Conservation (phyloP, 345 rosid species). For the Cardamine resedifolia region DNA sequence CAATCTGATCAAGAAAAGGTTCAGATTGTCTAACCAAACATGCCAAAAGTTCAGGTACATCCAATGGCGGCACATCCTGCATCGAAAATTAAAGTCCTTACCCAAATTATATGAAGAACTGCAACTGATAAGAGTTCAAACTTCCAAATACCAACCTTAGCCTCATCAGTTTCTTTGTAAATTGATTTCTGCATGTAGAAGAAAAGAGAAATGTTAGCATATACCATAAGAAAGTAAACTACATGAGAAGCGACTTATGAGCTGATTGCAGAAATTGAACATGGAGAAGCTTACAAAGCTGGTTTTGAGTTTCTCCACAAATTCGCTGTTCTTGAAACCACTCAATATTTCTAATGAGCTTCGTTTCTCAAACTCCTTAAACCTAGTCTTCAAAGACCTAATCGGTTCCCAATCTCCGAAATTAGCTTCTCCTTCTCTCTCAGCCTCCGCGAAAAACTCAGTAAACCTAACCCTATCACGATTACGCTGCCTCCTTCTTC, state of each 20-base stretch:
- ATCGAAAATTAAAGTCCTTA: neutral
- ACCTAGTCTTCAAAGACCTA: slow-evolving; percentile 62
- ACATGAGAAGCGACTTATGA: slow-evolving; percentile 4
- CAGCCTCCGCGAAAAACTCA: slow-evolving; percentile 52
- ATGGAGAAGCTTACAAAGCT: slow-evolving; percentile 61
- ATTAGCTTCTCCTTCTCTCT: slow-evolving; percentile 41
- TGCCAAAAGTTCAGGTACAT: slow-evolving; percentile 87
- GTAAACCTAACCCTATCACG: slow-evolving; percentile 47
- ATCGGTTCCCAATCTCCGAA: slow-evolving; percentile 81
- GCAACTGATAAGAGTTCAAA: neutral
- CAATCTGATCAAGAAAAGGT: slow-evolving; percentile 91
- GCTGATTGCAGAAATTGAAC: neutral
- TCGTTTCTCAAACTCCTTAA: slow-evolving; percentile 82
- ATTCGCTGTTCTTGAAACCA: slow-evolving; percentile 69
- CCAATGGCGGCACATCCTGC: slow-evolving; percentile 84
- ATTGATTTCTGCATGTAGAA: slow-evolving; percentile 70
- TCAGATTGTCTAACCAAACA: slow-evolving; percentile 85
- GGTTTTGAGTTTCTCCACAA: slow-evolving; percentile 83
- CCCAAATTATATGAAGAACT: no score
- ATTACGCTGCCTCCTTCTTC: slow-evolving; percentile 51
- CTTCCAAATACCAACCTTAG: slow-evolving; percentile 58
- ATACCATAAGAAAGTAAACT: neutral
- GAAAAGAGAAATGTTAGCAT: neutral
- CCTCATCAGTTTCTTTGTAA: slow-evolving; percentile 72
- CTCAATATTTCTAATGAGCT: slow-evolving; percentile 61